These are phyloP conservation scores for Prunus mongolica DNA, from an alignment of 306 rosid genomes.

Conservation along the genomic window DNA sequence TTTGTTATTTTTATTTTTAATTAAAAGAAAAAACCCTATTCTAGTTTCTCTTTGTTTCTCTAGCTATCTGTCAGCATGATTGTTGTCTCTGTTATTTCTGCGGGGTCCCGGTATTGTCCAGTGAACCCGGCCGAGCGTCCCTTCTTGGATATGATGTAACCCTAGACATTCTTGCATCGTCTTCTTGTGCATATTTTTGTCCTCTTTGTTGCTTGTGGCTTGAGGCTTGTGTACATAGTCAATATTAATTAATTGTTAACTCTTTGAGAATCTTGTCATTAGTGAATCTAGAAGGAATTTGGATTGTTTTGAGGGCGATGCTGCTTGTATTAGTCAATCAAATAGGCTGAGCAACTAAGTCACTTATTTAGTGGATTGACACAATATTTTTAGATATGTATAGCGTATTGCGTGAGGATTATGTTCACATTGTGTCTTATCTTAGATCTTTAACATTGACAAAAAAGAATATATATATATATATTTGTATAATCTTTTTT, in stretches of 20 bases:
- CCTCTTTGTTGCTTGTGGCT: background rate
- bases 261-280: background rate
- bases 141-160: background rate
- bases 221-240: background rate
- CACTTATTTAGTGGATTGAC: background rate
- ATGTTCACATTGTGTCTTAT: background rate
- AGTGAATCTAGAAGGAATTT: background rate
- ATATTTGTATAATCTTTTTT: no score
- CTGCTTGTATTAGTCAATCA: background rate
- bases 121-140: no score
- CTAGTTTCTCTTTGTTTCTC: background rate
- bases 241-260: background rate
- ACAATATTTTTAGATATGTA: background rate
- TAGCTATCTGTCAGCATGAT: background rate
- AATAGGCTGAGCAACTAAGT: background rate
- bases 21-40: background rate
- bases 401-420: background rate
- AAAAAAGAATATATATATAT: no score
- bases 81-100: background rate
- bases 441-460: background rate
- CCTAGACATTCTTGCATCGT: background rate
- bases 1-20: no score
- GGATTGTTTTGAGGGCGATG: background rate
- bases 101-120: background rate
- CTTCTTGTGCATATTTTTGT: background rate